Evolutionary conservation across 2,329 filamentous ascomycete genomes (phyloP).

Genomic region (Didymella lethalis): DNA sequence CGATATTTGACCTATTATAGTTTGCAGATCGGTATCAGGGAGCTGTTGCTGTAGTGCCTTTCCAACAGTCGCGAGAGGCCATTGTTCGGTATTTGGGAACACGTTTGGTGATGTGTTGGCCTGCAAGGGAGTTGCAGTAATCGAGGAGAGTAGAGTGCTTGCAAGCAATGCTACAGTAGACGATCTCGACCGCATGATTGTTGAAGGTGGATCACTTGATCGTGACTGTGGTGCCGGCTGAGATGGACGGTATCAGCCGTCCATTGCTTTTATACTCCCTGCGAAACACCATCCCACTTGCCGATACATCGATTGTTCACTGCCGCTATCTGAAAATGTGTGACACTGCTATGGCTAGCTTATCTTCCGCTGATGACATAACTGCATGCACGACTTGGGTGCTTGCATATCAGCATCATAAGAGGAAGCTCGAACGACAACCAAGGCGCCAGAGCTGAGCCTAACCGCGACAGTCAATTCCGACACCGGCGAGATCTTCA

Average conservation of each 20-base stretch:
- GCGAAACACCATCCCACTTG: neutral
- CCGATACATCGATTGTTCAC: neutral
- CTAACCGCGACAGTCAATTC: constrained; percentile 3
- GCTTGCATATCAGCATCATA: constrained; percentile 24
- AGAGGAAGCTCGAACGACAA: constrained; percentile 28
- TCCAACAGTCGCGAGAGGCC: constrained; percentile 49
- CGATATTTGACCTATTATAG: constrained; percentile 49
- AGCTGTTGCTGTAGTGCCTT: constrained; percentile 45
- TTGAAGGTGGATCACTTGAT: no score
- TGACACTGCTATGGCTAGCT: constrained; percentile 1
- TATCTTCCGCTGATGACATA: constrained; percentile 20
- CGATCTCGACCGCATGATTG: constrained; percentile 23
- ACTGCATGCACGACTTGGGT: constrained; percentile 23
- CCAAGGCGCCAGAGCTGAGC: constrained; percentile 14
- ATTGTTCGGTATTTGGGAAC: constrained; percentile 34
- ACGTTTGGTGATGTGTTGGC: constrained; percentile 23
- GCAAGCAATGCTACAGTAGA: constrained; percentile 17
- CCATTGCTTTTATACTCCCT: constrained; percentile 4
- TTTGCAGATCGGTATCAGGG: constrained; percentile 49
- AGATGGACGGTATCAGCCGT: neutral
- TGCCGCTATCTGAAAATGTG: constrained; percentile 24
- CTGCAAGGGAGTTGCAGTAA: constrained; percentile 26
- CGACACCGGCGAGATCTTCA: constrained; percentile 12
- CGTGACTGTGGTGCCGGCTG: neutral
- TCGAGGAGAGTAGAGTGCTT: constrained; percentile 11